Percentiles rank a stretch among this genome's conserved stretches.
phyloP scores from a whole-genome alignment of 2,329 filamentous ascomycete species.

The Calycina herbarum region DNA sequence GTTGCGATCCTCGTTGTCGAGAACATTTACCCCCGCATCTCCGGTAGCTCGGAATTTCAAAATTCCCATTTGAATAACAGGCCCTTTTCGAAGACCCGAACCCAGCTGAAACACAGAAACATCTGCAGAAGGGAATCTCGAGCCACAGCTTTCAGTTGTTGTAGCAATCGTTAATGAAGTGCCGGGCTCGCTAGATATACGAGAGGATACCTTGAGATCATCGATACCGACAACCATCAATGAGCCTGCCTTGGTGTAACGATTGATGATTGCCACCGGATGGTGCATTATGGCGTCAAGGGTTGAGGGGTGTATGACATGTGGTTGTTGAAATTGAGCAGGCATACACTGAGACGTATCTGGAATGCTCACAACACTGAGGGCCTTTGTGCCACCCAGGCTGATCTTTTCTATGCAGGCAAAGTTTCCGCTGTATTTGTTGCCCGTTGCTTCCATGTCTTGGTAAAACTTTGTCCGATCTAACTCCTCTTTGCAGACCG shows the following conservation, averaged over 20 bases:
- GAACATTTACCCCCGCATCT: background rate
- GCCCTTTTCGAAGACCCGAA: background rate
- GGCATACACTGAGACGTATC: conserved; percentile 16
- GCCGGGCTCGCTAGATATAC: conserved; percentile 10
- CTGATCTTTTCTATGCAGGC: conserved; percentile 8
- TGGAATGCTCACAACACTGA: conserved; percentile 10
- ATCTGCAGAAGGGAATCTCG: background rate
- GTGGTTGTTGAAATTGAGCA: conserved; percentile 34
- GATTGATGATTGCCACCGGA: conserved; percentile 23
- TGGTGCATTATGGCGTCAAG: conserved; percentile 48
- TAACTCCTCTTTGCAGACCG: conserved; percentile 11
- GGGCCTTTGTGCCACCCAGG: background rate
- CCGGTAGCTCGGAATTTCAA: conserved; percentile 5
- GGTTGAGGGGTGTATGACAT: conserved; percentile 56
- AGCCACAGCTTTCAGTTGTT: background rate
- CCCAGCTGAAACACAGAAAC: conserved; percentile 9
- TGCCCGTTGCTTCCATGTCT: conserved; percentile 14
- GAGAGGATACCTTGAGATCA: conserved; percentile 34
- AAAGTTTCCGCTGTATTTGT: conserved; percentile 9
- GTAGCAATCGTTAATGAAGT: conserved; percentile 11
- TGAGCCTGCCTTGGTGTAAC: conserved; percentile 43
- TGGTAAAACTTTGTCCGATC: conserved; percentile 13
- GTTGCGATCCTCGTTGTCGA: background rate
- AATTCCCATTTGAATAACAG: conserved; percentile 1
- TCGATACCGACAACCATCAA: conserved; percentile 40